A percentile compares a stretch with the other conserved stretches of the same genome.
Conservation (phyloP, 306 rosid species). For the apple (Malus domestica) region DNA sequence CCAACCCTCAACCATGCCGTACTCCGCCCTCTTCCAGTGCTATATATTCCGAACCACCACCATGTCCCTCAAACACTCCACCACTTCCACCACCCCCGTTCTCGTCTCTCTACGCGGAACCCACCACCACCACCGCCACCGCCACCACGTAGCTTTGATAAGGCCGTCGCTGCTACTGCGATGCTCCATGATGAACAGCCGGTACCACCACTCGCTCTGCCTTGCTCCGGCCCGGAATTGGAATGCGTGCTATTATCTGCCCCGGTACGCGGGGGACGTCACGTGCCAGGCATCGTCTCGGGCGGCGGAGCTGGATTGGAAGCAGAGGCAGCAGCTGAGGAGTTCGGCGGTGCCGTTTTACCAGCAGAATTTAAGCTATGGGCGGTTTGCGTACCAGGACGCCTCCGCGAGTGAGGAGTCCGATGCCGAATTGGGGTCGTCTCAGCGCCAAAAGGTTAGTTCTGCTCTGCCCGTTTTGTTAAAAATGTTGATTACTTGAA, state of each 20-base stretch:
- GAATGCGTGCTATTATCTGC: background rate
- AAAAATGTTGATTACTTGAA: conserved; percentile 5
- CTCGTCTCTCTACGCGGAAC: background rate
- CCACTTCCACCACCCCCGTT: background rate
- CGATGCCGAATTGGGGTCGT: conserved; percentile 39
- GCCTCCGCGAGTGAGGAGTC: conserved; percentile 59
- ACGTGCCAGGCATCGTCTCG: conserved; percentile 20
- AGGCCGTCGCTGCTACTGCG: conserved; percentile 13
- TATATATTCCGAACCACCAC: conserved; percentile 25
- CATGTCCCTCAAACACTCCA: conserved; percentile 28
- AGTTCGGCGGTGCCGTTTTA: conserved; percentile 37
- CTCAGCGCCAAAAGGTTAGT: conserved; percentile 54
- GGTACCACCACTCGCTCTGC: background rate
- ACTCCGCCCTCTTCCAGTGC: conserved; percentile 41
- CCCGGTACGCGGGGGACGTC: conserved; percentile 1
- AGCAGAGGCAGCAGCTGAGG: conserved; percentile 17
- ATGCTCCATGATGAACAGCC: conserved; percentile 8
- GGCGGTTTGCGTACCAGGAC: conserved; percentile 64
- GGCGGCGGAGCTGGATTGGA: conserved; percentile 20
- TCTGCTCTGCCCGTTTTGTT: background rate
- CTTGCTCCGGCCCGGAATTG: background rate
- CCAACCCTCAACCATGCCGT: conserved; percentile 24
- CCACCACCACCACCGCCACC: background rate
- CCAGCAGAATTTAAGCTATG: conserved; percentile 46
- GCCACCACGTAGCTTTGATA: background rate